phyloP scores from a whole-genome alignment of 192 early-diverging fungal genomes.

The Linnemannia exigua region DNA sequence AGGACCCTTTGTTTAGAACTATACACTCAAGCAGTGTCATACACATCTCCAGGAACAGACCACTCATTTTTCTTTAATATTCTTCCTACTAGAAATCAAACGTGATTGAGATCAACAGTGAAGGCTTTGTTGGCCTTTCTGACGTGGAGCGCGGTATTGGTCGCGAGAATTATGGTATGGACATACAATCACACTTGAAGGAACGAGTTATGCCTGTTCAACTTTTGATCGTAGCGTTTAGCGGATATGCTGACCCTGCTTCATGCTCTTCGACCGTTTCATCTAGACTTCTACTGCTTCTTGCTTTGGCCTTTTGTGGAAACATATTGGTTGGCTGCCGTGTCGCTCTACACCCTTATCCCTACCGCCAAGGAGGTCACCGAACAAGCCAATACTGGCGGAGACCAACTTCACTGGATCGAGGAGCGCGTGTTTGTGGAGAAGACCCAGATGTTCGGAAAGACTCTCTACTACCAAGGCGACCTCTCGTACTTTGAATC shows the following conservation, averaged over 20 bases:
- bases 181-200: background rate
- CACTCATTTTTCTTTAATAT: background rate
- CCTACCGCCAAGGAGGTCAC: conserved; percentile 6
- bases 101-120: conserved; percentile 61
- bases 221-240: background rate
- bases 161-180: conserved; percentile 73
- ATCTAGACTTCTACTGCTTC: conserved; percentile 84
- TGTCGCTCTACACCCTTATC: conserved; percentile 61
- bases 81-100: conserved; percentile 52
- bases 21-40: background rate
- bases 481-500: conserved; percentile 83
- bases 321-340: conserved; percentile 86
- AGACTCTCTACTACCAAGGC: conserved; percentile 89
- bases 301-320: conserved; percentile 92
- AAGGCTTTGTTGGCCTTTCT: conserved; percentile 64
- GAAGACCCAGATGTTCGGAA: conserved; percentile 81
- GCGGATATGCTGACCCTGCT: background rate
- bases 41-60: background rate
- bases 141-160: conserved; percentile 67
- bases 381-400: conserved; percentile 21
- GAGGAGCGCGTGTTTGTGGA: conserved; percentile 79
- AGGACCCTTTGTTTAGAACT: background rate
- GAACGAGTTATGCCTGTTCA: background rate
- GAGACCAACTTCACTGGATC: conserved; percentile 72
- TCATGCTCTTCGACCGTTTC: background rate